Base-by-base conservation (phyloP, 192 early-diverging fungal species). In the Coemansia sp. region DNA sequence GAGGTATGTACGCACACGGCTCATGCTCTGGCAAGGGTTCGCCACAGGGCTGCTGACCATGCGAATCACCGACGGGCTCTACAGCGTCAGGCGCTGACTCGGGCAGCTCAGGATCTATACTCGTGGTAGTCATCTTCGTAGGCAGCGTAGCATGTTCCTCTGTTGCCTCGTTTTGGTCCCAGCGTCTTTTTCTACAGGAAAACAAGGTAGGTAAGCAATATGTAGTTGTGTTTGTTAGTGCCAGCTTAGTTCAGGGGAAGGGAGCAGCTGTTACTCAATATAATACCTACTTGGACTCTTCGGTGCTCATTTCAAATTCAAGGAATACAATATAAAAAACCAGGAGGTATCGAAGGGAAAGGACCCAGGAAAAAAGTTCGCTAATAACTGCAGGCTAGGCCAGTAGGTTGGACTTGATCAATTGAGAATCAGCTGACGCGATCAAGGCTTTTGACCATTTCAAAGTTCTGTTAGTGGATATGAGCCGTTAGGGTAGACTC, bases 401-500 rank as follows among this genome's bases (percentile, higher is more conserved):
- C 9, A 22, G 49, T 22, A 3, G 20, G n/a, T 20, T 22, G 49
- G 49, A 9, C 20, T 24, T 50, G 49, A 50, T 50, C 41, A 44
- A 44, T 16, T 15, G 11, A 44, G 12, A 44, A 44, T 44, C 15
- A 44, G 16, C 11, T 43, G 16, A 15, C 15, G 13, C 15, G 41
- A 44, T 44, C 13, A 44, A 44, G 41, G 41, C 13, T 44, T 44
- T 9, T 20, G 9, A 11, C 50, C 9, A 20, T 9, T 52, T 55
- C 52, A 58, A 6, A 58, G 55, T 9, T 58, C 57, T 2, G 57
- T n/a, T 8, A 60, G 8, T 16, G 15, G 57, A 31, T 8, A 7
- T 6, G 34, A 29, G 44, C 75, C 80, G 44, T 75, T 71, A 3
- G 46, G 63, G n/a, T 68, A 79, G 22, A 86, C 64, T 1, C 85